Base-by-base conservation (phyloP, 768 basidiomycete species). In the Melanogaster broomeanus region DNA sequence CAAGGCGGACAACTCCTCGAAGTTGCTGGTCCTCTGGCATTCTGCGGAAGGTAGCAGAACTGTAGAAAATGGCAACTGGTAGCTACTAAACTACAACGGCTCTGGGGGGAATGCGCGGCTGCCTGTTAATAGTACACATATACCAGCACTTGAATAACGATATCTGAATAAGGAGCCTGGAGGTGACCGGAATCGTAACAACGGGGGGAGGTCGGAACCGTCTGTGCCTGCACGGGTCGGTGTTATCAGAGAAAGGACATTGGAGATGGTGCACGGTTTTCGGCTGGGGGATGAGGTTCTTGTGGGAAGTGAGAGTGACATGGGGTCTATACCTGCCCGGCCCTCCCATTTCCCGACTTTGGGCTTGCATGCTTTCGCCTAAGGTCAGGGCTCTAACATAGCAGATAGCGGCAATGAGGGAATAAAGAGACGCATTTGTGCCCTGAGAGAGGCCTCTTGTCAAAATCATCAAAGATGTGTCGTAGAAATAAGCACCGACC, bases 381-480 rank as follows among this genome's bases (percentile, higher is more conserved):
- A 80, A 75, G 53, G 77, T 66, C 37, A 84, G 72, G 12, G 90
- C 88, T 49, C 84, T 79, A 13, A 70, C 68, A 61, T 92, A 96
- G 62, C 84, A 84, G 49, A 77, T 55, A 22, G 79, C 75, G 16
- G 90, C 87, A 61, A 92, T 79, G 44, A 90, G 62, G 21, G 89
- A 91, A 78, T 84, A 97, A 44, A 95, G 68, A 12, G 86, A 84
- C 24, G 83, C 87, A 62, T 93, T 93, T 30, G 89, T 88, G 38
- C 92, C 93, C 90, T 94, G 52, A n/a, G 42, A 54, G 31, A 42
- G 35, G 43, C 33, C 19, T 22, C 43, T 48, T 55, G 44, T 44
- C 9, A 50, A 27, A 25, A 30, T 24, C 6, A 16, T 16, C 35
- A 42, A 45, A 8, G 38, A 24, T 45, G 24, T 3, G 16, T 13